Evolutionary conservation across 2,329 filamentous ascomycete species (phyloP).

Genomic region (Uncinocarpus reesii): DNA sequence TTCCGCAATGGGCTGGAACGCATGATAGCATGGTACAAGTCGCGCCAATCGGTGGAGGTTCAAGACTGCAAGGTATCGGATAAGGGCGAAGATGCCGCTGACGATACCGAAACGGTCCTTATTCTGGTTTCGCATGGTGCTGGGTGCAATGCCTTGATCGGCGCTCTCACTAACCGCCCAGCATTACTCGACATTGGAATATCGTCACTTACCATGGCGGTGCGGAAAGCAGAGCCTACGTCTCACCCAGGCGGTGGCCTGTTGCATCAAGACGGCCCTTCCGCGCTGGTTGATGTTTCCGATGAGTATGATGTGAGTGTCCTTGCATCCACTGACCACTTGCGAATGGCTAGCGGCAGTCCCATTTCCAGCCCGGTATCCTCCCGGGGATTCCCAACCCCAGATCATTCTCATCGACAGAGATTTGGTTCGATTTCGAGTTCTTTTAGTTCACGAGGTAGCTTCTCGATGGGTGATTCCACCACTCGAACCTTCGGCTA

Average conservation of each 20-base stretch:
- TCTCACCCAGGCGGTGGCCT: neutral
- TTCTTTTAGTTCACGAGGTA: conserved; percentile 20
- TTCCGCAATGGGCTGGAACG: conserved; percentile 70
- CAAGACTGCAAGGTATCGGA: conserved; percentile 5
- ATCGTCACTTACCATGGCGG: conserved; percentile 83
- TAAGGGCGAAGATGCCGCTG: conserved; percentile 43
- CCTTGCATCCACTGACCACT: conserved; percentile 51
- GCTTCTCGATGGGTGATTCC: conserved; percentile 20
- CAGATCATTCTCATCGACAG: conserved; percentile 27
- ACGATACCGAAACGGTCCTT: conserved; percentile 64
- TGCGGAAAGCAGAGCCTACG: conserved; percentile 37
- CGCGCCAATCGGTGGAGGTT: conserved; percentile 31
- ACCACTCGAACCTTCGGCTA: neutral
- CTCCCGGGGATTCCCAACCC: conserved; percentile 18
- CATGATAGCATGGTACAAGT: conserved; percentile 72
- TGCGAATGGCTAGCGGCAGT: conserved; percentile 39
- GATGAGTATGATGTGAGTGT: conserved; percentile 50
- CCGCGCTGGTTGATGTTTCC: conserved; percentile 19
- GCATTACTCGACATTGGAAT: conserved; percentile 83
- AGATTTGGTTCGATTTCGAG: conserved; percentile 23
- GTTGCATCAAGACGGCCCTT: neutral
- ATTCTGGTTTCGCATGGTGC: conserved; percentile 89
- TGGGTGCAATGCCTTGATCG: conserved; percentile 89
- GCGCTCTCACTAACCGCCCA: conserved; percentile 81
- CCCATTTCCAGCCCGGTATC: conserved; percentile 20